A percentile compares a stretch with the other conserved stretches of the same genome.
Conservation (phyloP, 148 eudicot genomes). For the Nyssa sinensis region DNA sequence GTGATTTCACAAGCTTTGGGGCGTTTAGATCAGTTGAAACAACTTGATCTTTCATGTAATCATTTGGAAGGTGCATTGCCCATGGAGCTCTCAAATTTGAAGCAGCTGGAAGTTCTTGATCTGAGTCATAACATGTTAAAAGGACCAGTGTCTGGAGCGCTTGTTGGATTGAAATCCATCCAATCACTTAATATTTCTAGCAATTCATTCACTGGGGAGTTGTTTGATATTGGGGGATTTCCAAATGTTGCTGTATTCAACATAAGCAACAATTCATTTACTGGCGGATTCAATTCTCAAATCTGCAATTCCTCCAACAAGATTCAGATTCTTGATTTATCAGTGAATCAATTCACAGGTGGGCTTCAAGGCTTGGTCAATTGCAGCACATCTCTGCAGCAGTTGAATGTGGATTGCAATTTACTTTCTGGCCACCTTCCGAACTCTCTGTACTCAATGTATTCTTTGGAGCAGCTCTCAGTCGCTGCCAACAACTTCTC, state of each 20-base stretch:
- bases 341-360: constrained; percentile 65
- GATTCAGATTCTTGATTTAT: constrained; percentile 62
- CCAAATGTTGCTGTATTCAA: constrained; percentile 59
- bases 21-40: constrained; percentile 41
- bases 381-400: constrained; percentile 56
- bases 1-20: constrained; percentile 51
- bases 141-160: constrained; percentile 38
- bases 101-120: constrained; percentile 52
- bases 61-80: constrained; percentile 63
- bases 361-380: constrained; percentile 48
- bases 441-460: constrained; percentile 48
- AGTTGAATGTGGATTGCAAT: constrained; percentile 59
- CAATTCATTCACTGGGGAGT: constrained; percentile 61
- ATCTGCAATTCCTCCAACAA: constrained; percentile 51
- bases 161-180: constrained; percentile 43
- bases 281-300: constrained; percentile 48
- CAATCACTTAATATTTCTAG: constrained; percentile 53
- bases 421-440: constrained; percentile 61
- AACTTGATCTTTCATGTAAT: constrained; percentile 73
- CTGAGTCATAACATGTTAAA: constrained; percentile 52
- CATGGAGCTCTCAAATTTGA: constrained; percentile 45
- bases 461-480: constrained; percentile 65
- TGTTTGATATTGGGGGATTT: constrained; percentile 46
- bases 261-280: constrained; percentile 61
- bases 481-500: constrained; percentile 58